phyloP scores from a whole-genome alignment of 1,139 yeast genomes.

The Diutina rugosa region DNA sequence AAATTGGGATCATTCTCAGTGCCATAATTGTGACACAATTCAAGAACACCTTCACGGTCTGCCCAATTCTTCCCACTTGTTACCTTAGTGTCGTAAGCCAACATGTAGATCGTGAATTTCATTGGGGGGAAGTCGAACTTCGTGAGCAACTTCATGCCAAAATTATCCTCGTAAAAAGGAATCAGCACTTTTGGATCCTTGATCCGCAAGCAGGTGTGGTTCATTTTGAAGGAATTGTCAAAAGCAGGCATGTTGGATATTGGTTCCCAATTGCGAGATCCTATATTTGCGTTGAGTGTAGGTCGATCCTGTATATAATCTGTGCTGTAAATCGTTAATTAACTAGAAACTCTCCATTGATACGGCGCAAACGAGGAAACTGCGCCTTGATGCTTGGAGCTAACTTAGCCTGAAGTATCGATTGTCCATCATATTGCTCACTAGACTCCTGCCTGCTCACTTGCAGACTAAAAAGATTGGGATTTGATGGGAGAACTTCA shows the following conservation, averaged over 20 bases:
- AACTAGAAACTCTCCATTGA: background rate
- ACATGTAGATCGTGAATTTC: conserved; percentile 52
- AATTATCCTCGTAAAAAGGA: conserved; percentile 59
- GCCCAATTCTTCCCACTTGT: conserved; percentile 34
- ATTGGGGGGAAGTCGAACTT: conserved; percentile 37
- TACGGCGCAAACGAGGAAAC: background rate
- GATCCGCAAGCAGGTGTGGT: conserved; percentile 69
- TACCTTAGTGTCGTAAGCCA: conserved; percentile 43
- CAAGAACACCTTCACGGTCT: conserved; percentile 67
- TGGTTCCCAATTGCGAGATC: background rate
- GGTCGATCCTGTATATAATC: background rate
- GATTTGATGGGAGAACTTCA: too few relatives aligned
- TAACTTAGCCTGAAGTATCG: background rate
- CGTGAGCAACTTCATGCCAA: conserved; percentile 58
- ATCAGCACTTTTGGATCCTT: conserved; percentile 69
- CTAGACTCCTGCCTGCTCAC: background rate
- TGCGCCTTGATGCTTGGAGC: background rate
- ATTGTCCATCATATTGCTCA: background rate
- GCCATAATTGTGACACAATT: conserved; percentile 74
- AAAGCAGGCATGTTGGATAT: conserved; percentile 15
- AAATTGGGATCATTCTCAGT: conserved; percentile 48
- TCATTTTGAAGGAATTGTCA: conserved; percentile 32
- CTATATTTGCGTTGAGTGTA: background rate
- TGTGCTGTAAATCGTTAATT: background rate
- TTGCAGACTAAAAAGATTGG: background rate